These are phyloP conservation scores for Eucalyptus regnans DNA, from an alignment of 345 rosid species.

Conservation along the genomic window DNA sequence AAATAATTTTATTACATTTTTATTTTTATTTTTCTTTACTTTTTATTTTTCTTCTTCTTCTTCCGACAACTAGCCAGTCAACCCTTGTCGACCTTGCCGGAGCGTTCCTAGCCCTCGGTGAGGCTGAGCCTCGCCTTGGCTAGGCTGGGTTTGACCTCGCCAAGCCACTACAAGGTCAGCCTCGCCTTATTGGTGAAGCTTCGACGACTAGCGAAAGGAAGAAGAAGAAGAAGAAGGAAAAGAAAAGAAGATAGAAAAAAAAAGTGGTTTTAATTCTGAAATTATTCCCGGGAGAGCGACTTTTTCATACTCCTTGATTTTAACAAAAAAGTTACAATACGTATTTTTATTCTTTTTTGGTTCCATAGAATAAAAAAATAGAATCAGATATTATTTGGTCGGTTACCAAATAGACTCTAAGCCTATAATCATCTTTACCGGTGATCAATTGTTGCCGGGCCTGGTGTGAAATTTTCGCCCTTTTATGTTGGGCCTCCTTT, in stretches of 20 bases:
- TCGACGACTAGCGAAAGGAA: accelerated
- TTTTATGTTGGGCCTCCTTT: neutral
- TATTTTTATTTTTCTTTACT: too few species aligned
- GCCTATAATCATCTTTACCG: neutral
- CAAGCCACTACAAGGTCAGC: accelerated
- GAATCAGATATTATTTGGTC: accelerated
- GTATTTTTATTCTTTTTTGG: too few species aligned
- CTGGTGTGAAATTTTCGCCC: neutral
- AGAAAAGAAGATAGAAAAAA: accelerated
- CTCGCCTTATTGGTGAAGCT: too few species aligned
- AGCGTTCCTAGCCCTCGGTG: accelerated
- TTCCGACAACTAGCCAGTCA: accelerated
- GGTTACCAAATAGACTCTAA: too few species aligned
- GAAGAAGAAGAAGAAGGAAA: too few species aligned
- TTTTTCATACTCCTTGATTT: too few species aligned
- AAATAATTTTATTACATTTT: too few species aligned
- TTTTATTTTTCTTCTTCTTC: too few species aligned
- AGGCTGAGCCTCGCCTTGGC: too few species aligned
- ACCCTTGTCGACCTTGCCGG: accelerated
- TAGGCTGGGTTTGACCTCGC: accelerated
- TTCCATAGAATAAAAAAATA: too few species aligned
- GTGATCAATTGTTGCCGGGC: accelerated
- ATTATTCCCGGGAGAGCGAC: accelerated
- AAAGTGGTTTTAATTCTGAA: too few species aligned
- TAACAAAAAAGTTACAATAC: too few species aligned